phyloP scores from a whole-genome alignment of 2,329 filamentous ascomycete genomes.

The Pseudogymnoascus sp. region DNA sequence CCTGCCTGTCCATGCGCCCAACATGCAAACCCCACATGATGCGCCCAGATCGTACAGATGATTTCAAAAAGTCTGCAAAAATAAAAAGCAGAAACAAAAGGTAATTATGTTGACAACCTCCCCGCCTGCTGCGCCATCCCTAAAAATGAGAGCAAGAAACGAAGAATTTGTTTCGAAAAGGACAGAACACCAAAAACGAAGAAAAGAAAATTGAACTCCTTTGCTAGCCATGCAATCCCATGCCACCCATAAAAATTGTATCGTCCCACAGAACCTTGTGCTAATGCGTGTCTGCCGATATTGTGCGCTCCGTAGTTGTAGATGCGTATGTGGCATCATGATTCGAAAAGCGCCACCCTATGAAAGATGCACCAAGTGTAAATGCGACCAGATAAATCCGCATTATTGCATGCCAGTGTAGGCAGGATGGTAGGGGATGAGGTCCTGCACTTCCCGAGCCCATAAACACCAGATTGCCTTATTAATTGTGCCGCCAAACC shows the following conservation, averaged over 20 bases:
- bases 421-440: slow-evolving; percentile 1
- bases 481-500: background rate
- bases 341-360: slow-evolving; percentile 5
- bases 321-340: background rate
- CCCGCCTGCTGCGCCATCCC: background rate
- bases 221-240: slow-evolving; percentile 5
- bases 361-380: slow-evolving; percentile 7
- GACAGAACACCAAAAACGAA: slow-evolving; percentile 5
- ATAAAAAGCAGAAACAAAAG: background rate
- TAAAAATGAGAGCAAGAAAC: background rate
- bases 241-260: slow-evolving; percentile 2
- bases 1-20: slow-evolving; percentile 5
- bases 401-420: background rate
- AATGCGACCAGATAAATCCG: slow-evolving; percentile 3
- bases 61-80: background rate
- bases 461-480: slow-evolving; percentile 3
- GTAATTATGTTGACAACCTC: background rate
- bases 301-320: slow-evolving; percentile 5
- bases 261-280: slow-evolving; percentile 5
- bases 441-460: background rate
- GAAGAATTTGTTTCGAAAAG: background rate
- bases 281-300: slow-evolving; percentile 3
- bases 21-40: slow-evolving; percentile 5
- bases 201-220: background rate
- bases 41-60: slow-evolving; percentile 2